phyloP scores from a whole-genome alignment of 192 early-diverging fungal genomes.

The Backusella macrospora region DNA sequence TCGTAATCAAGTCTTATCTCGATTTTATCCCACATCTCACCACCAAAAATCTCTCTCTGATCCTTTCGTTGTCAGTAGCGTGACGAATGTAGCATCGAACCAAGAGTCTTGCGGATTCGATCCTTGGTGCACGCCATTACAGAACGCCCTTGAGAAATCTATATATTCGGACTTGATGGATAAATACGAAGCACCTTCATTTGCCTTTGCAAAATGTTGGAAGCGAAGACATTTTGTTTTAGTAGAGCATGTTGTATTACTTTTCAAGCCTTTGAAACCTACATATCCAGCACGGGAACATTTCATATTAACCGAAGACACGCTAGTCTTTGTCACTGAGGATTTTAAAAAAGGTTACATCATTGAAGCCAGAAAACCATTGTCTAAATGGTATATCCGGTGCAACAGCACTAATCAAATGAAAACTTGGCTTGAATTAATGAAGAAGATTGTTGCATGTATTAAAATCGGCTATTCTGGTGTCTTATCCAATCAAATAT shows the following conservation, averaged over 20 bases:
- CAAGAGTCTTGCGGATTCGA: neutral
- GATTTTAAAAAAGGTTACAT: constrained; percentile 38
- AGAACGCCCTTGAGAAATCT: constrained; percentile 15
- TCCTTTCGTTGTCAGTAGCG: neutral
- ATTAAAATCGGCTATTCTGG: constrained; percentile 21
- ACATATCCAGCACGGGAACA: constrained; percentile 22
- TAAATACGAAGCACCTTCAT: constrained; percentile 25
- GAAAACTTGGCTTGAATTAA: constrained; percentile 24
- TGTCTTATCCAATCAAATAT: neutral
- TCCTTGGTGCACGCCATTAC: constrained; percentile 25
- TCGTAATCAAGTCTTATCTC: constrained; percentile 23
- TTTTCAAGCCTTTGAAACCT: constrained; percentile 25
- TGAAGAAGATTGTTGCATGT: constrained; percentile 32
- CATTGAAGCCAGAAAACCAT: constrained; percentile 36
- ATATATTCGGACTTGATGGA: constrained; percentile 20
- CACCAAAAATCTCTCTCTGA: constrained; percentile 18
- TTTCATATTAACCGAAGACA: constrained; percentile 33
- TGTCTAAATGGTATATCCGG: constrained; percentile 29
- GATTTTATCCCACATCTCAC: constrained; percentile 16
- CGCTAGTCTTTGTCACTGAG: constrained; percentile 35
- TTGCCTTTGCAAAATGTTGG: constrained; percentile 32
- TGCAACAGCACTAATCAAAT: constrained; percentile 27
- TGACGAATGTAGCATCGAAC: neutral
- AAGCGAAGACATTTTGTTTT: constrained; percentile 31
- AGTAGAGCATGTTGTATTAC: constrained; percentile 19